Conservation (phyloP, 345 rosid species). For the Eucalyptus regnans region DNA sequence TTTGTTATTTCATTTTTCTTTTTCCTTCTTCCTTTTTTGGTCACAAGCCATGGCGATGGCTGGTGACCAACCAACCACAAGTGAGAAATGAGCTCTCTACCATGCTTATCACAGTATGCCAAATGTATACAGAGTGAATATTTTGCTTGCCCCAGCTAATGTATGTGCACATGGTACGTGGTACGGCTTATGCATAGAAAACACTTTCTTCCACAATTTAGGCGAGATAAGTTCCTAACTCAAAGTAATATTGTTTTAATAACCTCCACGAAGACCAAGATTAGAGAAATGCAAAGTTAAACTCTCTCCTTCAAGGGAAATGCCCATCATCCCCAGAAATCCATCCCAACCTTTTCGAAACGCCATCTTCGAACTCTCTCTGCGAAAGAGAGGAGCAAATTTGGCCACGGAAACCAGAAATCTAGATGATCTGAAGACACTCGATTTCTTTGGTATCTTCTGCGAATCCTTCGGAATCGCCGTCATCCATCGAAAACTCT, state of each 20-base stretch:
- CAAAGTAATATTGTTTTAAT: not conserved
- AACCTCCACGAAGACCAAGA: not conserved
- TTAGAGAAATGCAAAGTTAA: not conserved
- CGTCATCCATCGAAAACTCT: not conserved
- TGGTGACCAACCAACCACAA: not conserved
- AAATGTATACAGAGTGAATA: not conserved
- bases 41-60: not conserved
- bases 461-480: not conserved
- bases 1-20: rapidly evolving
- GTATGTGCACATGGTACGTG: not conserved
- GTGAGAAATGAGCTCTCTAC: not conserved
- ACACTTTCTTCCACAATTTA: not conserved
- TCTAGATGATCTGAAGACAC: not conserved
- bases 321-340: not conserved
- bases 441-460: not conserved
- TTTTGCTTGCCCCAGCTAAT: not conserved
- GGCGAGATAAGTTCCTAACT: not conserved
- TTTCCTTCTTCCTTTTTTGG: not conserved
- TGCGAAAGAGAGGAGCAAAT: not conserved
- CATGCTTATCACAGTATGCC: not conserved
- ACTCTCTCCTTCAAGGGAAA: not conserved
- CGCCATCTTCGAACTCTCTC: not conserved
- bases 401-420: not conserved
- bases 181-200: not conserved
- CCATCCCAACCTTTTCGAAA: not conserved